Evolutionary conservation across 1,284 basidiomycete species (phyloP).

Genomic region (Heimioporus punctisporus): DNA sequence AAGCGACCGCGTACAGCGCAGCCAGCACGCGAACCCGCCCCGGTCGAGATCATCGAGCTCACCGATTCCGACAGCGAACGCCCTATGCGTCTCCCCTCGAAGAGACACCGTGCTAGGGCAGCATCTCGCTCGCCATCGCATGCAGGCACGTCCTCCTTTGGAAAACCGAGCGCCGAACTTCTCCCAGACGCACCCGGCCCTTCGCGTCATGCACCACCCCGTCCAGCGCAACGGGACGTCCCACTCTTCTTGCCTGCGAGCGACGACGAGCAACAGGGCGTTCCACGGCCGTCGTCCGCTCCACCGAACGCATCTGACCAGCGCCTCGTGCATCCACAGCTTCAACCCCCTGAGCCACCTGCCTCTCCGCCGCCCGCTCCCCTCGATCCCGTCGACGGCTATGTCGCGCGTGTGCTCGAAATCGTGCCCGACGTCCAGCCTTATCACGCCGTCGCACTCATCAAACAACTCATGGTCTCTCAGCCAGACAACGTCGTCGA

Average conservation of each 20-base stretch:
- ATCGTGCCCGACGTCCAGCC: constrained; percentile 69
- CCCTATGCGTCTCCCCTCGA: not conserved
- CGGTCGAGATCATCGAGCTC: constrained; percentile 29
- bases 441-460: constrained; percentile 47
- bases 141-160: constrained; percentile 12
- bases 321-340: not conserved
- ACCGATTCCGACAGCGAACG: constrained; percentile 29
- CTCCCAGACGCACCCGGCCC: constrained; percentile 13
- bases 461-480: constrained; percentile 40
- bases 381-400: constrained; percentile 16
- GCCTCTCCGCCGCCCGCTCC: not conserved
- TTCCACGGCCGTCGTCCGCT: not conserved
- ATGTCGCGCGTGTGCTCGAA: constrained; percentile 56
- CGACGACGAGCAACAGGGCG: constrained; percentile 10
- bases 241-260: constrained; percentile 24
- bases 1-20: constrained; percentile 13
- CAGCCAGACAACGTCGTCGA: constrained; percentile 46
- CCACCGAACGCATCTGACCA: not conserved
- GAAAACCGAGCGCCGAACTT: constrained; percentile 3
- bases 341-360: not conserved
- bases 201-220: constrained; percentile 2
- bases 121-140: no score
- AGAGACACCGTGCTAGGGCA: not conserved
- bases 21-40: constrained; percentile 3
- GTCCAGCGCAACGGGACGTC: not conserved